Evolutionary conservation across 306 rosid genomes (phyloP), one percentile per base, ranked within the genome.

Genomic region (Abrus pulchellus): DNA sequence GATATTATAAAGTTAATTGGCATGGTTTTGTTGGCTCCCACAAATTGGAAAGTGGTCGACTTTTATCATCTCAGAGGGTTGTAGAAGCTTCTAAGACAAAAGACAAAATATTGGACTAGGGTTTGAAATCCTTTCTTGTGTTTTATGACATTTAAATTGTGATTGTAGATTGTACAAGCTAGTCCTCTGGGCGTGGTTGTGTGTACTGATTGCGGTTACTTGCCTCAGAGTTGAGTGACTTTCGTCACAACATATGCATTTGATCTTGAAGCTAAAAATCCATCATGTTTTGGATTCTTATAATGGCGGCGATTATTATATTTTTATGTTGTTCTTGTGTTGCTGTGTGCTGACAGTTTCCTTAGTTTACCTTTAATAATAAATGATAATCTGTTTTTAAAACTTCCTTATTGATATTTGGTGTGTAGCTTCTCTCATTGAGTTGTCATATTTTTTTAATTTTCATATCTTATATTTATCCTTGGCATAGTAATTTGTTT

Each of bases 1-100:
- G 32, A 20, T 32, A 45, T 36, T 38, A 10, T 27, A 4, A 74
- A 76, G 66, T 28, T 38, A 36, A 48, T 75, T 53, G 68, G 55
- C 47, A 41, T 34, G 63, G 75, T 75, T 59, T 11, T 75, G 64
- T 71, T 85, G 68, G 62, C 50, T 64, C 12, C 8, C 69, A 8
- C 34, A n/a, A 65, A 27, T 36, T 38, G 77, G 80, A 20, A 50
- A 80, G 10, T 47, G 70, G 54, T 59, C 32, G 69, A 13, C 36
- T 69, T 62, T 34, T 68, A 10, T 62, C 11, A 29, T 30, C 52
- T 56, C 32, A 53, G 53, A 12, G 67, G 79, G 79, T 63, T 54
- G 54, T 70, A 72, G 79, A 84, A 61, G 59, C 67, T 50, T 43
- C 7, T 52, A 53, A 54, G 69, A 55, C 20, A 53, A 41, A 57